Evolutionary conservation across 208 protist species (phyloP), one percentile per base, ranked within the genome.

Genomic region (Acanthamoeba healyi): DNA sequence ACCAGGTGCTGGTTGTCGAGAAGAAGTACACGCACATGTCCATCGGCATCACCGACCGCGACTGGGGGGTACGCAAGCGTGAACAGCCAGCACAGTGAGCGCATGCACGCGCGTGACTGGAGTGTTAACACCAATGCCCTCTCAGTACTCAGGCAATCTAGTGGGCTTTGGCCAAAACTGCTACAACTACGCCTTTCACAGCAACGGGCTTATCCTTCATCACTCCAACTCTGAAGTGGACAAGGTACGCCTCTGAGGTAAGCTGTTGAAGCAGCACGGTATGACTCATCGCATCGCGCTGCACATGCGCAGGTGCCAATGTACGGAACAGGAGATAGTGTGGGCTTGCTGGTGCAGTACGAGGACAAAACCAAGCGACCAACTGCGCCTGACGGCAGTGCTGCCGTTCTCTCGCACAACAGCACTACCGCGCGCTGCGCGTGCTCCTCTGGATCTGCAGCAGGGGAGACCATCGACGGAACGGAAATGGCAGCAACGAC

Each of bases 21-120:
- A 81, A 81, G 70, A 81, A 81, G 70, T 81, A 81, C 70, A 81
- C 70, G 10, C 70, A 81, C 70, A 81, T 81, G 70, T 81, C 70
- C 70, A 29, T 81, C 38, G 70, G 70, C 70, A 46, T 81, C 40
- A 81, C 70, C 26, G 70, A 81, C 40, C 70, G 70, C 70, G 70
- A 81, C 38, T 81, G 70, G 70, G 40, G 6, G n/a, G 70, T 81
- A 77, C 36, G 65, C 29, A 26, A n/a, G n/a, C n/a, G n/a, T n/a
- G n/a, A n/a, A n/a, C n/a, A n/a, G n/a, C n/a, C n/a, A n/a, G n/a
- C n/a, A n/a, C n/a, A n/a, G n/a, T n/a, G n/a, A n/a, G n/a, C n/a
- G 1, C 24, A 61, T 0, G 36, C 65, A 77, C 65, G 19, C 44
- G 7, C 4, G 44, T n/a, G 19, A 9, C 24, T 26, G 10, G 44